phyloP scores from a whole-genome alignment of 2,329 filamentous ascomycete genomes.

The Calonectria honghensis region DNA sequence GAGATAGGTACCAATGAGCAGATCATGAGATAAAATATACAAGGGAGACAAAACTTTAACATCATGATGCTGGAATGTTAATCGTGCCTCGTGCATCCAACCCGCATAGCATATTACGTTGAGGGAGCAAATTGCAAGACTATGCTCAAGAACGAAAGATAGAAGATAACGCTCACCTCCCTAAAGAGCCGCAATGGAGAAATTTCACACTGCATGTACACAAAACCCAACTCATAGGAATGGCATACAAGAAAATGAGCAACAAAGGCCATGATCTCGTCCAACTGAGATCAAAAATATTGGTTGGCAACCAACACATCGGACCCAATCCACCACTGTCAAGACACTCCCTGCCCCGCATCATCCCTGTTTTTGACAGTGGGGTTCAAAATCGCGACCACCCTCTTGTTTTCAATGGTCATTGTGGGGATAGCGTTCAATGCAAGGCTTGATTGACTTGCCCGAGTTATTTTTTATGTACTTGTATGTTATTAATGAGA shows the following conservation, averaged over 20 bases:
- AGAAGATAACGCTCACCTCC: neutral
- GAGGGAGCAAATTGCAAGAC: neutral
- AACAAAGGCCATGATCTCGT: neutral
- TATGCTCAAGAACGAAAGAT: neutral
- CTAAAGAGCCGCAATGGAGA: neutral
- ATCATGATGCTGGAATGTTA: neutral
- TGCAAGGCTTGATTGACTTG: neutral
- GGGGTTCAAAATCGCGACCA: neutral
- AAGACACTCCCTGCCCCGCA: neutral
- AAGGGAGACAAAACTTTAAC: neutral
- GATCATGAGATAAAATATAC: neutral
- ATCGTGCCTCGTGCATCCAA: neutral
- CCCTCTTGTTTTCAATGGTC: neutral
- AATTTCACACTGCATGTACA: no score
- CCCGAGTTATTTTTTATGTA: neutral
- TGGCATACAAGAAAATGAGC: no score
- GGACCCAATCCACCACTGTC: neutral
- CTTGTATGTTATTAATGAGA: no score
- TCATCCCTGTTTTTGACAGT: neutral
- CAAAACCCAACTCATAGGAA: neutral
- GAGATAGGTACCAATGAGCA: neutral
- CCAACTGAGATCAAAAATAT: neutral
- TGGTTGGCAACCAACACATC: neutral
- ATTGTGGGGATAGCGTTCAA: neutral
- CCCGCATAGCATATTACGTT: neutral